phyloP scores from a whole-genome alignment of 345 rosid species.

The Brassica nigra region DNA sequence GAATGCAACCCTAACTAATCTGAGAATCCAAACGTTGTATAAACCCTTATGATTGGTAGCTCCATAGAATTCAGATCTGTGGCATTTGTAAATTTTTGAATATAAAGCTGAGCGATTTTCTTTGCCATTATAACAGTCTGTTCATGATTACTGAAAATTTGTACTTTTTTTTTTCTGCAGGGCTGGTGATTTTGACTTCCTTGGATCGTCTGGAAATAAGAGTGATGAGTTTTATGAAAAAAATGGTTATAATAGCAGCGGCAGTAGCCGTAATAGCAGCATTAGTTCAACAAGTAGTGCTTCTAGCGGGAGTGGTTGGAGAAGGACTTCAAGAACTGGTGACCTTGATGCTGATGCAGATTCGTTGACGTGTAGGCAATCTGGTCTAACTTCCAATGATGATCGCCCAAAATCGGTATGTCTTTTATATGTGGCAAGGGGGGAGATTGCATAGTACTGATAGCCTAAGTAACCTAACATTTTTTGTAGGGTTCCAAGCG shows the following conservation, averaged over 20 bases:
- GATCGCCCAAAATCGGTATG: constrained; percentile 75
- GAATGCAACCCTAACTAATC: not conserved
- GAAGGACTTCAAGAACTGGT: constrained; percentile 64
- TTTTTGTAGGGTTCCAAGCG: constrained; percentile 82
- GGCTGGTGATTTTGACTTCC: constrained; percentile 64
- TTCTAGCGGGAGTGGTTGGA: constrained; percentile 85
- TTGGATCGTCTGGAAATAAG: constrained; percentile 69
- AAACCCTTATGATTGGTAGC: constrained; percentile 10
- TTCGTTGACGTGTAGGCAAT: constrained; percentile 51
- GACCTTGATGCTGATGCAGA: constrained; percentile 99
- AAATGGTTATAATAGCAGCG: constrained; percentile 75
- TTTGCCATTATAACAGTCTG: constrained; percentile 14
- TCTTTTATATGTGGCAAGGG: constrained; percentile 27
- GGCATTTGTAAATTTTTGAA: constrained; percentile 19
- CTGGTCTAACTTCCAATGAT: constrained; percentile 53
- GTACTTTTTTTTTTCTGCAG: constrained; percentile 46
- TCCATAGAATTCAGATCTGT: constrained; percentile 12
- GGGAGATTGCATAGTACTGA: constrained; percentile 15
- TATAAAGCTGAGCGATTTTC: not conserved
- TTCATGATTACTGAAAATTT: constrained; percentile 24
- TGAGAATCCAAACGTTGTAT: not conserved
- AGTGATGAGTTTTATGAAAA: constrained; percentile 57
- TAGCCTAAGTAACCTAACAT: constrained; percentile 26
- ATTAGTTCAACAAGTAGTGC: constrained; percentile 86
- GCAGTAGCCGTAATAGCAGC: constrained; percentile 94